Evolutionary conservation across 768 basidiomycete genomes (phyloP).

Genomic region (Trametes elegans): DNA sequence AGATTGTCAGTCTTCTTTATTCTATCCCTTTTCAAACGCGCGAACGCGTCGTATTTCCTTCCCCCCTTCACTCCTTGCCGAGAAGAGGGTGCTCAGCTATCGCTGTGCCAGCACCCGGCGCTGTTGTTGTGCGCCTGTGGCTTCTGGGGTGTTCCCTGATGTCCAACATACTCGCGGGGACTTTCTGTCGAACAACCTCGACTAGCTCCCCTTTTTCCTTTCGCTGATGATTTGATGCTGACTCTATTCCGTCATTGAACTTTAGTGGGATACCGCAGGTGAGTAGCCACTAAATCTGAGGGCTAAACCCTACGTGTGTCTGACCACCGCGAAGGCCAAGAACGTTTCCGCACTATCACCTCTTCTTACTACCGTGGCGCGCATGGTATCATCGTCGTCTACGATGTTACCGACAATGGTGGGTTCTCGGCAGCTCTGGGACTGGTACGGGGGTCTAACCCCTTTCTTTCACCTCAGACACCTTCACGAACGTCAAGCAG

Average conservation of each 20-base stretch:
- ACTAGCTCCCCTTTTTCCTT: background rate
- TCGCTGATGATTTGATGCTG: slow-evolving; percentile 29
- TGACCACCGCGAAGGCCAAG: slow-evolving; percentile 68
- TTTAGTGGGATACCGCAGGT: slow-evolving; percentile 98
- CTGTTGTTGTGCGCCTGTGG: slow-evolving; percentile 5
- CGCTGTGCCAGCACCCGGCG: background rate
- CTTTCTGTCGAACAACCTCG: background rate
- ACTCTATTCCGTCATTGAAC: slow-evolving; percentile 9
- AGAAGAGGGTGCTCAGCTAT: background rate
- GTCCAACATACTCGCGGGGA: background rate
- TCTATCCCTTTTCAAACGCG: background rate
- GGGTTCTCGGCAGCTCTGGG: slow-evolving; percentile 14
- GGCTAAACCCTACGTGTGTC: background rate
- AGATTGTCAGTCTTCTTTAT: slow-evolving; percentile 71
- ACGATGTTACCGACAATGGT: slow-evolving; percentile 96
- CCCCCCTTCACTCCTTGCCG: background rate
- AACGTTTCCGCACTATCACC: slow-evolving; percentile 98
- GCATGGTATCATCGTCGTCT: slow-evolving; percentile 98
- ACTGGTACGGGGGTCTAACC: background rate
- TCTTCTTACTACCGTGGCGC: slow-evolving; percentile 99
- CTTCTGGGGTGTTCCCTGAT: background rate
- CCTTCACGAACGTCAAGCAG: slow-evolving; percentile 93
- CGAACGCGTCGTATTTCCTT: background rate
- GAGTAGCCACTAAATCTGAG: slow-evolving; percentile 24
- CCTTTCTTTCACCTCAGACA: slow-evolving; percentile 56